Base-by-base conservation (phyloP, 352 stramenopile genomes). In the Phytophthora vignae region DNA sequence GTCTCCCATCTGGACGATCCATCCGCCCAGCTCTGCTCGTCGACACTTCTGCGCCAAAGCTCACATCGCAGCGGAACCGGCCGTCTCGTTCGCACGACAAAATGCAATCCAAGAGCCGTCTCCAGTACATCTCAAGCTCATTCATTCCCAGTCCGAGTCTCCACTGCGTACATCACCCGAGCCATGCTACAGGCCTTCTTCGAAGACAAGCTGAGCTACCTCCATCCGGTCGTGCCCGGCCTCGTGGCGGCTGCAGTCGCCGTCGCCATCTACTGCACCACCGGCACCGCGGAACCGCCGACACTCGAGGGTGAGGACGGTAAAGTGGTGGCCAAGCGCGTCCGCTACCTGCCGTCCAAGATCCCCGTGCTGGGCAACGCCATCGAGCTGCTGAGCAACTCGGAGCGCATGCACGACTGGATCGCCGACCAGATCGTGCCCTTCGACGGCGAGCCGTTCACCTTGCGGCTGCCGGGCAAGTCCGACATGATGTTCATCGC, bases 341-440 rank as follows among this genome's bases (percentile, higher is more conserved):
- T 79, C 25, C 72, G 67, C n/a, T 79, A 76, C 19, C 54, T 79
- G 38, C 72, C 67, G 44, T 73, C 72, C 8, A 79, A 76, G 8
- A 75, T 83, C 22, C 76, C 76, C 4, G 8, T 78, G 17, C 36
- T 83, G 19, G 76, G 76, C 52, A 78, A 83, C 42, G 44, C 72
- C n/a, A 46, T 83, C 6, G 73, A 83, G n/a, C 55, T 90, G 21
- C 60, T 84, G n/a, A 56, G 42, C 38, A 77, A 85, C 62, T 63
- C 71, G n/a, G 48, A 75, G 17, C 64, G 73, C 6, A 73, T 88
- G 60, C 76, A 88, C 55, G 83, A 91, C 71, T 91, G 83, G 81
- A 76, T 83, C 36, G 40, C 69, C 14, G 77, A 81, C n/a, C 55
- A 78, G 21, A 79, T 80, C 49, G 46, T 72, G 27, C 70, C 76